Conservation (phyloP, 2,329 filamentous ascomycete species). For the Thermothelomyces thermophilus region DNA sequence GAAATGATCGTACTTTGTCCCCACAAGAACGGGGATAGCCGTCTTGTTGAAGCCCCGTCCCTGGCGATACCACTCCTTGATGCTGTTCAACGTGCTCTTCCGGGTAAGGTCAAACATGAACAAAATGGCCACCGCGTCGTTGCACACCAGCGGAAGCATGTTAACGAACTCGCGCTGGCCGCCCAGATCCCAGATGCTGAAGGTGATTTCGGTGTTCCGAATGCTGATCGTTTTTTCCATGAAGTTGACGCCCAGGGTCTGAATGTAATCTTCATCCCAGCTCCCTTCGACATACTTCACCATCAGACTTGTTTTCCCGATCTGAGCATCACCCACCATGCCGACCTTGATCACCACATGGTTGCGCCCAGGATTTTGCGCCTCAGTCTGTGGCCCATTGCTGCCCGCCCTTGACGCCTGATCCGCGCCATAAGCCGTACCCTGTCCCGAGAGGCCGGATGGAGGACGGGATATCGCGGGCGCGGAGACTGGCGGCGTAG, state of each 20-base stretch:
- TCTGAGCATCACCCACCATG: slow-evolving; percentile 98
- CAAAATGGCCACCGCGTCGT: slow-evolving; percentile 94
- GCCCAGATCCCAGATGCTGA: slow-evolving; percentile 98
- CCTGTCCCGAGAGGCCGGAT: slow-evolving; percentile 45
- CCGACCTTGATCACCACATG: slow-evolving; percentile 98
- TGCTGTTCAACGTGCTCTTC: slow-evolving; percentile 97
- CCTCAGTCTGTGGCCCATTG: slow-evolving; percentile 30
- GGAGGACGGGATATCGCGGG: slow-evolving; percentile 47
- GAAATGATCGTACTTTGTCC: slow-evolving; percentile 98
- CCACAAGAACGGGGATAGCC: slow-evolving; percentile 94
- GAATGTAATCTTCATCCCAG: slow-evolving; percentile 99
- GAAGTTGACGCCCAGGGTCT: slow-evolving; percentile 97
- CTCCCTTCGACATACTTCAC: slow-evolving; percentile 99
- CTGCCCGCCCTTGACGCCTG: slow-evolving; percentile 38
- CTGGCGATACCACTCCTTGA: slow-evolving; percentile 99
- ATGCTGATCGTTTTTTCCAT: slow-evolving; percentile 99
- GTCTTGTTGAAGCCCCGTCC: slow-evolving; percentile 99
- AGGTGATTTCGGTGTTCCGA: slow-evolving; percentile 98
- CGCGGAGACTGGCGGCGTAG: slow-evolving; percentile 40
- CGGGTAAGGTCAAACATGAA: slow-evolving; percentile 99
- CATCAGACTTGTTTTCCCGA: slow-evolving; percentile 98
- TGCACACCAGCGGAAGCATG: slow-evolving; percentile 98
- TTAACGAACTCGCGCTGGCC: slow-evolving; percentile 99
- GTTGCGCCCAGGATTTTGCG: slow-evolving; percentile 47
- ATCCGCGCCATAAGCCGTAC: slow-evolving; percentile 37